These are phyloP conservation scores for Nicotiana obtusifolia DNA, from an alignment of 257 asterid species.

Conservation along the genomic window DNA sequence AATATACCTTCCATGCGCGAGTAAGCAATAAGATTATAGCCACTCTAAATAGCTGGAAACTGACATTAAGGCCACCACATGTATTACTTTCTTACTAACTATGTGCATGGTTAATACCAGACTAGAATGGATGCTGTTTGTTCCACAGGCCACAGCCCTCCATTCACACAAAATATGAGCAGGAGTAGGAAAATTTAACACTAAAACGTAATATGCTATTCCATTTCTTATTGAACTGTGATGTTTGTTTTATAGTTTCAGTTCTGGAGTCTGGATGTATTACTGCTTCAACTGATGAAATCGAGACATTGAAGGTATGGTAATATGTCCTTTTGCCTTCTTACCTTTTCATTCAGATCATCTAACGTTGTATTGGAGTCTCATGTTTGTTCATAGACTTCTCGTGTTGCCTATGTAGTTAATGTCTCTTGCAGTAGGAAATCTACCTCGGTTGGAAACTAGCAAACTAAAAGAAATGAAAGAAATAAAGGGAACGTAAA, in stretches of 20 bases:
- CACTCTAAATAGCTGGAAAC: neutral
- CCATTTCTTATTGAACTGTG: neutral
- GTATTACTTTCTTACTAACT: neutral
- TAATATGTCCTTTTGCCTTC: slow-evolving; percentile 11
- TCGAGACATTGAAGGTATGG: slow-evolving; percentile 44
- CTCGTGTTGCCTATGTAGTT: neutral
- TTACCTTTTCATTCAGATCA: neutral
- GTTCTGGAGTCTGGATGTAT: slow-evolving; percentile 44
- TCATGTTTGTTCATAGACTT: neutral
- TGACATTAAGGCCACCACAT: neutral
- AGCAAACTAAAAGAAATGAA: neutral
- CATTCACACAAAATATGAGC: neutral
- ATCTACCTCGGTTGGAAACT: slow-evolving; percentile 1
- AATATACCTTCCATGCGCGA: neutral
- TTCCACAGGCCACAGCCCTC: too few relatives aligned
- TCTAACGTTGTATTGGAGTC: neutral
- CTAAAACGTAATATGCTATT: neutral
- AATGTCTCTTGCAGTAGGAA: neutral
- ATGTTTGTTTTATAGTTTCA: slow-evolving; percentile 36
- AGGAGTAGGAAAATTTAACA: neutral
- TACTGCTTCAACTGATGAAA: slow-evolving; percentile 42
- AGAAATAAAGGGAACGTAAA: neutral
- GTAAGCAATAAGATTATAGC: neutral
- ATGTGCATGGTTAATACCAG: neutral
- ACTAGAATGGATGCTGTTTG: neutral